Evolutionary conservation across 2,329 filamentous ascomycete species (phyloP).

Genomic region (Arthroderma uncinatum): DNA sequence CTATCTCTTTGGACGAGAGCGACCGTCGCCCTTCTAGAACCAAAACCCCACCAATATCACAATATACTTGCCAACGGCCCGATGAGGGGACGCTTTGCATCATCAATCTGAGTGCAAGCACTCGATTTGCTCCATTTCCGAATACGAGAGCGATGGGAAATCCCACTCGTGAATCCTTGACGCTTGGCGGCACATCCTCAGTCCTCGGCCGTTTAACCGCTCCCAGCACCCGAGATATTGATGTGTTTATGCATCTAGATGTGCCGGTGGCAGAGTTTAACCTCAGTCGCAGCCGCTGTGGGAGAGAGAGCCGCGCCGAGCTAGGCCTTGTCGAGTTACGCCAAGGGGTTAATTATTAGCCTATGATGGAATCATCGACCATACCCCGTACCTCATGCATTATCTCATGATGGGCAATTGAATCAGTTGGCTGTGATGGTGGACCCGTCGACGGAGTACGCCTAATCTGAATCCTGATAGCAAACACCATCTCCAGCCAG

Average conservation of each 20-base stretch:
- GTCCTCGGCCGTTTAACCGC: not conserved
- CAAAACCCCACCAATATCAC: not conserved
- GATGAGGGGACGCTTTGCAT: not conserved
- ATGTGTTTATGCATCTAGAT: not conserved
- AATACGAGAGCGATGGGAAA: slow-evolving; percentile 1
- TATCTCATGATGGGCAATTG: too few relatives aligned
- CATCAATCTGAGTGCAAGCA: not conserved
- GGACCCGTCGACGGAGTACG: too few relatives aligned
- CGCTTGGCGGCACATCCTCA: not conserved
- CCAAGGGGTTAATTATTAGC: too few relatives aligned
- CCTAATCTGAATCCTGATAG: too few relatives aligned
- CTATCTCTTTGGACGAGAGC: not conserved
- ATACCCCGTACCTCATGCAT: too few relatives aligned
- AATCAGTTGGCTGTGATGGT: too few relatives aligned
- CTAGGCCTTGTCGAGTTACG: too few relatives aligned
- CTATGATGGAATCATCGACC: too few relatives aligned
- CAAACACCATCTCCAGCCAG: too few relatives aligned
- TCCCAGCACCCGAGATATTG: not conserved
- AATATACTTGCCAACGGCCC: not conserved
- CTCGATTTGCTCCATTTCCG: not conserved
- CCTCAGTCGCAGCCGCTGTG: too few relatives aligned
- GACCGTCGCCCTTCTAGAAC: not conserved
- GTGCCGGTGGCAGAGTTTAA: too few relatives aligned
- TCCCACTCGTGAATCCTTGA: not conserved
- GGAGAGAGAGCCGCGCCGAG: not conserved